Evolutionary conservation across 805 yeast genomes (phyloP), one percentile per base, ranked within the genome.

Genomic region (Saccharomycopsis fibuligera): DNA sequence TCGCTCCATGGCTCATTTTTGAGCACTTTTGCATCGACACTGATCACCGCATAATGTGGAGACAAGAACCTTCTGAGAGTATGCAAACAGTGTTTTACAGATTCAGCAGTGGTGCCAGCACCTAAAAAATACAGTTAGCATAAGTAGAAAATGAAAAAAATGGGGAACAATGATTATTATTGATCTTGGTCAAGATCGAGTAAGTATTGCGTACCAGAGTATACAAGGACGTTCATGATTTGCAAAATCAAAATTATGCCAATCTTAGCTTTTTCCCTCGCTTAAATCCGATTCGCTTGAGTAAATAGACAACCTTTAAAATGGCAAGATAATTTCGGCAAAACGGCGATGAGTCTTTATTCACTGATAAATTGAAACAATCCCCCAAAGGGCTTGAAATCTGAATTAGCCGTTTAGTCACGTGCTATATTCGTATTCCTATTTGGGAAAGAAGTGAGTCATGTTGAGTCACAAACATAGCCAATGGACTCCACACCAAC

Each of bases 1-100:
- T 76, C 58, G 54, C 75, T 74, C 99, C 99, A 93, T 0, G 99
- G 97, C 58, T 93, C 97, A 22, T 78, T 74, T 45, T 75, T 64
- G 17, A 93, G 60, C 0, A 84, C 76, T 14, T 67, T 63, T 16
- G 85, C 79, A 29, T 79, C 78, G 1, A 87, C 83, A 1, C 85
- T 73, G 17, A 79, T 70, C 3, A 93, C 96, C 0, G 96, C 95
- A 63, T 93, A 93, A 64, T 82, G 73, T 0, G 97, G 96, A 1
- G 96, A 86, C 10, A 93, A 70, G 48, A 84, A 75, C 23, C 76
- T 61, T 46, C 96, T 69, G 17, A 93, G 71, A 1, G 95, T 77
- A 56, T 86, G 91, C 3, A 86, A 63, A 45, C 95, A 79, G 58
- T 90, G 96, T 53, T 81, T 83, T 45, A 89, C 95, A 27, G 93